phyloP scores from a whole-genome alignment of 1,139 yeast species.

The Taphrina sp. region DNA sequence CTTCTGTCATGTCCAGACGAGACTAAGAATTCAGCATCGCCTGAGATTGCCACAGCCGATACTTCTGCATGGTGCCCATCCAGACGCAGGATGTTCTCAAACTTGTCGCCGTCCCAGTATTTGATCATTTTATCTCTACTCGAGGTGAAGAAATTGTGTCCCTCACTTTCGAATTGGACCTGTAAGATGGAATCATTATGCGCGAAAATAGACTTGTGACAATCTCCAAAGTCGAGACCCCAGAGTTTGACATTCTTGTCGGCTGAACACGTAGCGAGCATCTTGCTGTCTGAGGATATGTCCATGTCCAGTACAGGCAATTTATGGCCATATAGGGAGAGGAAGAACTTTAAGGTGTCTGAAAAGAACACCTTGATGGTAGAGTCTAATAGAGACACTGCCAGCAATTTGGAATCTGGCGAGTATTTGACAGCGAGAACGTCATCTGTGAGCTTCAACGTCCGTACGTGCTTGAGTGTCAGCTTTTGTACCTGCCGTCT shows the following conservation, averaged over 20 bases:
- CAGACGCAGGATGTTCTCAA: slow-evolving; percentile 84
- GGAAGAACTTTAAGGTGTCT: slow-evolving; percentile 79
- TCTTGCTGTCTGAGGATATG: slow-evolving; percentile 80
- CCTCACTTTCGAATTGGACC: slow-evolving; percentile 75
- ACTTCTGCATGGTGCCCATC: slow-evolving; percentile 88
- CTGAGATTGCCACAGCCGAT: slow-evolving; percentile 80
- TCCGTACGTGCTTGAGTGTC: slow-evolving; percentile 68
- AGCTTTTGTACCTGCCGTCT: slow-evolving; percentile 53
- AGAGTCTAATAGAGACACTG: slow-evolving; percentile 82
- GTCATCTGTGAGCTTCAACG: slow-evolving; percentile 82
- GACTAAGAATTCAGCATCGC: slow-evolving; percentile 68
- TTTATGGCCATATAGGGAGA: slow-evolving; percentile 92
- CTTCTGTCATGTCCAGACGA: slow-evolving; percentile 95
- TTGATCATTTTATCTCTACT: slow-evolving; percentile 86
- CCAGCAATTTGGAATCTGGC: slow-evolving; percentile 72
- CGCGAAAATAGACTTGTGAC: slow-evolving; percentile 93
- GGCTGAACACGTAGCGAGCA: slow-evolving; percentile 88
- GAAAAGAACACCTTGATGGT: slow-evolving; percentile 90
- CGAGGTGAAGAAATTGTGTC: slow-evolving; percentile 85
- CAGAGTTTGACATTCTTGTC: slow-evolving; percentile 95
- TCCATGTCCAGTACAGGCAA: slow-evolving; percentile 85
- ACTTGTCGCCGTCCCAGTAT: slow-evolving; percentile 98
- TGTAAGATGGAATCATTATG: slow-evolving; percentile 94
- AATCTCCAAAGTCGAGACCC: slow-evolving; percentile 99
- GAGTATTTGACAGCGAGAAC: slow-evolving; percentile 78